Evolutionary conservation across 2,329 filamentous ascomycete genomes (phyloP).

Genomic region (Claviceps cyperi): DNA sequence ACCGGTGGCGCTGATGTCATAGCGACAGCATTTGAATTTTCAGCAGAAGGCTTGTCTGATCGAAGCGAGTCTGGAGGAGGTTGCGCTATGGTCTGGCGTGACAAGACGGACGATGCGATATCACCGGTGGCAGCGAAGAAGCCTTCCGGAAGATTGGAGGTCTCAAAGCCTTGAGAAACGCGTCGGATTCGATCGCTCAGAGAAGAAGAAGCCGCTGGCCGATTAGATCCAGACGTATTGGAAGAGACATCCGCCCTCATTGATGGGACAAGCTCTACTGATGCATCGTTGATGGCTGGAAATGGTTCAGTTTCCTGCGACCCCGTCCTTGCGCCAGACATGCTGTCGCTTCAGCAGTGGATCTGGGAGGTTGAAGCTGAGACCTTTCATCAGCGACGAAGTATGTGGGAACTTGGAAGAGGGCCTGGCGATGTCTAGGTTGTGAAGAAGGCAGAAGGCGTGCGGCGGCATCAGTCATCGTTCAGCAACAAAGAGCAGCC

Average conservation of each 20-base stretch:
- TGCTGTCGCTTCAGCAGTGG: not conserved
- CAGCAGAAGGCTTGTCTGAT: slow-evolving; percentile 7
- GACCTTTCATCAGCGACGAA: not conserved
- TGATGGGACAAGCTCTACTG: not conserved
- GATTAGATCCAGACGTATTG: slow-evolving; percentile 9
- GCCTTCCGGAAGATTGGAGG: slow-evolving; percentile 31
- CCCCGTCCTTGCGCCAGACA: slow-evolving; percentile 3
- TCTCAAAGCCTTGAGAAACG: slow-evolving; percentile 25
- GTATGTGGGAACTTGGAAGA: too few species aligned
- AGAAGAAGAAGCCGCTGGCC: slow-evolving; percentile 17
- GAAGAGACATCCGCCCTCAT: slow-evolving; percentile 1
- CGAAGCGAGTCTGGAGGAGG: slow-evolving; percentile 9
- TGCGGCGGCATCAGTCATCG: too few species aligned
- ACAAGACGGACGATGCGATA: slow-evolving; percentile 26
- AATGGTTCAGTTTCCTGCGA: slow-evolving; percentile 13
- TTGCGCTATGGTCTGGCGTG: slow-evolving; percentile 10
- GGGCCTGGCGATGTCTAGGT: not conserved
- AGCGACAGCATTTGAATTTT: not conserved
- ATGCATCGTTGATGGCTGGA: slow-evolving; percentile 10
- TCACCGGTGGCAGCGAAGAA: slow-evolving; percentile 33
- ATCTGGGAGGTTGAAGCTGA: not conserved
- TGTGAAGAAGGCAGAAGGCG: too few species aligned
- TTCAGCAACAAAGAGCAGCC: too few species aligned
- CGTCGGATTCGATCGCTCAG: slow-evolving; percentile 19
- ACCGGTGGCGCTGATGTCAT: not conserved